A percentile compares a stretch with the other conserved stretches of the same genome.
These are phyloP conservation scores for Cunninghamia lanceolata DNA, from an alignment of 75 land plant genomes.

Conservation along the genomic window DNA sequence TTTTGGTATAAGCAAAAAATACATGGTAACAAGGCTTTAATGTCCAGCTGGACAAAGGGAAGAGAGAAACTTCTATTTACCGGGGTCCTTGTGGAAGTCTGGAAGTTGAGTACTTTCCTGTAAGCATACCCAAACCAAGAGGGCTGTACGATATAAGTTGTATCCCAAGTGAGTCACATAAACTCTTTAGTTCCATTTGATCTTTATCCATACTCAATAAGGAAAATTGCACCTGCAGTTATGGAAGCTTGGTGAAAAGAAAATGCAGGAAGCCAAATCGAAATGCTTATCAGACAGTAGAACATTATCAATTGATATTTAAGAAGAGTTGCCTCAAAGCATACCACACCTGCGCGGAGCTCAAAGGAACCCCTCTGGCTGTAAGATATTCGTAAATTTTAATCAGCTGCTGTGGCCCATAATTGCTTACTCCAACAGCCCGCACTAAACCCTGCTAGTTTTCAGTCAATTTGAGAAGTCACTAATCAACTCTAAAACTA, in stretches of 20 bases:
- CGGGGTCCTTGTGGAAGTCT: conserved; percentile 88
- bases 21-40: not conserved
- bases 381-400: conserved; percentile 79
- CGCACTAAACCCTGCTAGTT: conserved; percentile 77
- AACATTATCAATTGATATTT: not conserved
- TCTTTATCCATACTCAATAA: conserved; percentile 77
- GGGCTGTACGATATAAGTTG: conserved; percentile 92
- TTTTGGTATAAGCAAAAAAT: not conserved
- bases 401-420: conserved; percentile 91
- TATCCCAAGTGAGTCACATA: conserved; percentile 82
- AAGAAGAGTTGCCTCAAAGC: not conserved
- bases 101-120: conserved; percentile 77
- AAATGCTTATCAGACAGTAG: not conserved
- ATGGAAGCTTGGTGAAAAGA: not conserved
- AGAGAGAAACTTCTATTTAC: conserved; percentile 29
- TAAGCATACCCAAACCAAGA: conserved; percentile 95
- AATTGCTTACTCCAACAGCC: conserved; percentile 98
- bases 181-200: conserved; percentile 75
- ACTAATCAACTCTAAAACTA: not conserved
- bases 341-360: conserved; percentile 81
- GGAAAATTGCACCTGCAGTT: conserved; percentile 86
- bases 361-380: conserved; percentile 80
- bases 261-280: not conserved
- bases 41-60: not conserved
- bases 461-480: not conserved